phyloP scores from a whole-genome alignment of 2,329 filamentous ascomycete species.

The Cladosporium colombiae region DNA sequence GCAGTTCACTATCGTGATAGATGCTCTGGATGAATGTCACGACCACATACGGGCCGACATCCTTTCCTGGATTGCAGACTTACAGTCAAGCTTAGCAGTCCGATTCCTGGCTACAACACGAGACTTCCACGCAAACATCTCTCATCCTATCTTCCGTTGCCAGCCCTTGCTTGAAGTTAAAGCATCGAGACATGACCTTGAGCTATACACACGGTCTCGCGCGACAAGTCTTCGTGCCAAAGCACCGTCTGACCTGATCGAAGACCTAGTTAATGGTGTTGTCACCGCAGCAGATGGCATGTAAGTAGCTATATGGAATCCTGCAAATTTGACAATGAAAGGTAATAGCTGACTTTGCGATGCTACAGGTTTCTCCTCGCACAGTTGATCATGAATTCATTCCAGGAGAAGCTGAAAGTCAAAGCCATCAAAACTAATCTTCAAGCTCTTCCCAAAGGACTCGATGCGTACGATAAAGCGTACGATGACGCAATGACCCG shows the following conservation, averaged over 20 bases:
- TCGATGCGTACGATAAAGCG: not conserved
- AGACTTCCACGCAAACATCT: not conserved
- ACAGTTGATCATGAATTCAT: constrained; percentile 3
- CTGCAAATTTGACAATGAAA: not conserved
- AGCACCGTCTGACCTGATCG: not conserved
- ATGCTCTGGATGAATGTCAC: constrained; percentile 5
- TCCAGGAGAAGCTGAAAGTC: not conserved
- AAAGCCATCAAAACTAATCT: not conserved
- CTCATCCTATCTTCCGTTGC: not conserved
- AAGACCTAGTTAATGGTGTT: not conserved
- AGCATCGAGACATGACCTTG: not conserved
- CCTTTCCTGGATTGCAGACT: not conserved
- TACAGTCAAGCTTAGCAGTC: not conserved
- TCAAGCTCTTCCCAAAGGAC: not conserved
- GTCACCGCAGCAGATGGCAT: constrained; percentile 1
- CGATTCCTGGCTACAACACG: not conserved
- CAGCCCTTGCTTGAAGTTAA: not conserved
- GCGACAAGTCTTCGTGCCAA: not conserved
- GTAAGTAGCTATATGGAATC: not conserved
- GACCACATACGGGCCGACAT: not conserved
- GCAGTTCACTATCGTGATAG: not conserved
- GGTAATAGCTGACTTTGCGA: not conserved
- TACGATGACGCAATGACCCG: not conserved
- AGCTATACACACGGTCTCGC: not conserved
- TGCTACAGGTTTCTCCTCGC: constrained; percentile 1